These are phyloP conservation scores for Coniochaeta ligniaria DNA, from an alignment of 2,329 filamentous ascomycete species.

Conservation along the genomic window DNA sequence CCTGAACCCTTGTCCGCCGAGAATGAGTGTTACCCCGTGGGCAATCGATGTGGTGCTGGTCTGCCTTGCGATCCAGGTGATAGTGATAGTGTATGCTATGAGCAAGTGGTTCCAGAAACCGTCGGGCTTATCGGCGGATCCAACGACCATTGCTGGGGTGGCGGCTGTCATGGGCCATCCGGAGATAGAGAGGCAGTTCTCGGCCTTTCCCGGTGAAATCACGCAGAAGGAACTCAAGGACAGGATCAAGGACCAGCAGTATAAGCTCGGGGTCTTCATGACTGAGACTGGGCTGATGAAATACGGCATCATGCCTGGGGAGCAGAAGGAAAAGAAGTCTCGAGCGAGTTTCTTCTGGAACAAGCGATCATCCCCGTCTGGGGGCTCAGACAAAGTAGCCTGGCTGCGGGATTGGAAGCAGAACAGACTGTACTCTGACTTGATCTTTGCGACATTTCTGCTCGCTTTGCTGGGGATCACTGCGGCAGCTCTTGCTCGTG, in stretches of 20 bases:
- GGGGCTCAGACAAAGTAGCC: neutral
- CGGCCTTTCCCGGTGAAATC: constrained; percentile 10
- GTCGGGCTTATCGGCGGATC: constrained; percentile 10
- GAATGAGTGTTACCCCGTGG: constrained; percentile 11
- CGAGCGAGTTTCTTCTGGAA: neutral
- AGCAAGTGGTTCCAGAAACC: constrained; percentile 15
- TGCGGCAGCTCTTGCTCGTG: constrained; percentile 9
- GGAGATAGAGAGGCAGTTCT: constrained; percentile 12
- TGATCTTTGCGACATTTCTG: constrained; percentile 9
- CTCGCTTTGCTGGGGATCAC: constrained; percentile 14
- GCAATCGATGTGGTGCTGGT: constrained; percentile 10
- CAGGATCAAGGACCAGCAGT: constrained; percentile 15
- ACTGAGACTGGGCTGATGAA: constrained; percentile 4
- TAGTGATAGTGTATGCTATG: constrained; percentile 8
- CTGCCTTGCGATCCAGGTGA: constrained; percentile 6
- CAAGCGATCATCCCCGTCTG: neutral
- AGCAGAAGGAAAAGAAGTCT: constrained; percentile 6
- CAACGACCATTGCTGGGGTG: constrained; percentile 14
- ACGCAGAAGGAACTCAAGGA: constrained; percentile 8
- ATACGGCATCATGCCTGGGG: constrained; percentile 12
- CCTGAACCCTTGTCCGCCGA: constrained; percentile 11
- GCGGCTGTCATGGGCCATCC: constrained; percentile 16
- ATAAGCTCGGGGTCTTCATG: constrained; percentile 11
- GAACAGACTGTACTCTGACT: constrained; percentile 9
- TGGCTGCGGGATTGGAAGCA: constrained; percentile 7